Evolutionary conservation across 2,329 filamentous ascomycete species (phyloP), one percentile per base, ranked within the genome.

Genomic region (Scedosporium boydii): DNA sequence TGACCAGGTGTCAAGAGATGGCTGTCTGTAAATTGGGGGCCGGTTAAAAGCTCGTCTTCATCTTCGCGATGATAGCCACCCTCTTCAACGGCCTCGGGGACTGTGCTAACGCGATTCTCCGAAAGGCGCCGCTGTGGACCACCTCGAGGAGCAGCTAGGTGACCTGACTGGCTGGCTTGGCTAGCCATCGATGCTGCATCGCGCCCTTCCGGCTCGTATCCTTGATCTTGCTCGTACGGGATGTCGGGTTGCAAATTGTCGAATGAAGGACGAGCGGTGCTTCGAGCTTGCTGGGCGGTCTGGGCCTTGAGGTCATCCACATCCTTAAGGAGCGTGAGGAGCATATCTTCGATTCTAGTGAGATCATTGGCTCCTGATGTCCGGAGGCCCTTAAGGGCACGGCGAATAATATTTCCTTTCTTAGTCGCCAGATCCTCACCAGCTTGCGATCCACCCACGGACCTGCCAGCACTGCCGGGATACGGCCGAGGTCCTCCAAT

Each of bases 381-480:
- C 68, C 91, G 91, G 59, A 99, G 80, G 3, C 93, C 93, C 72
- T 96, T 93, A 59, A 99, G 80, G n/a, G 95, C 95, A 65, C 93
- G 87, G 69, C 89, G 90, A 77, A 98, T 95, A n/a, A 99, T 84
- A 71, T 91, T 96, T 75, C 91, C 90, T 71, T 91, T 92, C 83
- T 97, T 97, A 55, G 83, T 81, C 23, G 87, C 80, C 23, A 79
- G 69, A 62, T 87, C 84, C 46, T 87, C 84, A 58, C 82, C 82
- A 4, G 80, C 76, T 65, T 84, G 81, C 7, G 84, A 87, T 21
- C 75, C 75, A 59, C 77, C 82, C 27, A 85, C 68, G 3, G 84
- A 86, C 64, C 88, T 84, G 26, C 87, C 78, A 10, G 79, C 79
- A 58, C 84, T 84, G 34, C 84, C 78, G 7, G 93, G 92, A 70